Evolutionary conservation across 768 basidiomycete species (phyloP).

Genomic region (Zangia roseola): DNA sequence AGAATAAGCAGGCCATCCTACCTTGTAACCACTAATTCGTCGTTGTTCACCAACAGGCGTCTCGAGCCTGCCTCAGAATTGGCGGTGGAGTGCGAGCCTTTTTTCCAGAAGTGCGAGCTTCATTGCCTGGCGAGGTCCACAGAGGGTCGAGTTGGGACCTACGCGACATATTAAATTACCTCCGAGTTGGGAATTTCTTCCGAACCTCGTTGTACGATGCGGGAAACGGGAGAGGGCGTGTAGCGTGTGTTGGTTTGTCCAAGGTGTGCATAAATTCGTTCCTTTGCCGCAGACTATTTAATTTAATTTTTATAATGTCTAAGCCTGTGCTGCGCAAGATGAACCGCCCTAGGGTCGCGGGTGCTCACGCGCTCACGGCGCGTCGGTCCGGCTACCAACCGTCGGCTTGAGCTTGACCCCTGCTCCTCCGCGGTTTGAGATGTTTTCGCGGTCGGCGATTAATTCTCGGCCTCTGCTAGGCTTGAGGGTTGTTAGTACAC

Average conservation of each 20-base stretch:
- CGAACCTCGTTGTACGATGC: slow-evolving; percentile 39
- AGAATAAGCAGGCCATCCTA: slow-evolving; percentile 21
- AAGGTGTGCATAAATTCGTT: not conserved
- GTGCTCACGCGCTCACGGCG: no score
- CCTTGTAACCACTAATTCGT: slow-evolving; percentile 61
- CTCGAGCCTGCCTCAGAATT: slow-evolving; percentile 44
- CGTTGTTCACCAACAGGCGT: slow-evolving; percentile 45
- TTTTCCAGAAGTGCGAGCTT: slow-evolving; percentile 48
- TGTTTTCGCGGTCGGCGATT: no score
- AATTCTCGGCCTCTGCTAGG: no score
- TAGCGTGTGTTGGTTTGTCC: slow-evolving; percentile 22
- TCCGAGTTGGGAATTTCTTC: slow-evolving; percentile 25
- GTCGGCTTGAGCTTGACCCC: no score
- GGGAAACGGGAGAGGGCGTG: slow-evolving; percentile 57
- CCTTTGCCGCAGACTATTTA: slow-evolving; percentile 4
- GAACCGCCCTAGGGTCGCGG: no score
- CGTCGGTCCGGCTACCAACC: no score
- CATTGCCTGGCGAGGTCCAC: no score
- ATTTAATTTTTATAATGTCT: no score
- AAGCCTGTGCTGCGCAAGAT: not conserved
- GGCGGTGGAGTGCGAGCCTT: slow-evolving; percentile 38
- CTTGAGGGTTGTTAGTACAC: no score
- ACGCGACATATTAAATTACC: slow-evolving; percentile 9
- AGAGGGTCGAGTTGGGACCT: slow-evolving; percentile 23
- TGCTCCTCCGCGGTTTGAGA: no score